Evolutionary conservation across 2,329 filamentous ascomycete species (phyloP).

Genomic region (Arthroderma sp.): DNA sequence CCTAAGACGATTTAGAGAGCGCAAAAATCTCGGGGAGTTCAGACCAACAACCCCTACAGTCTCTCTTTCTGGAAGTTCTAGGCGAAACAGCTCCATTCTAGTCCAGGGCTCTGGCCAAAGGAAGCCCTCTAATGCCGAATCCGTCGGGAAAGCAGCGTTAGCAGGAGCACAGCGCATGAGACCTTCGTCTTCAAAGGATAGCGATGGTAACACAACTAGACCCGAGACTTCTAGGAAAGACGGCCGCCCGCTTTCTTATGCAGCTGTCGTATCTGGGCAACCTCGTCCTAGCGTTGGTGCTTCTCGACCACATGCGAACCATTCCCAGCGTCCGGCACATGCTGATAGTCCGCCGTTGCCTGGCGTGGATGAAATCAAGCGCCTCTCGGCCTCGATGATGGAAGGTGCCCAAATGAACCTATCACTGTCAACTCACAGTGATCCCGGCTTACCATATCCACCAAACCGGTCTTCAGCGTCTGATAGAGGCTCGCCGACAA

Average conservation of each 20-base stretch:
- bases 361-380: not conserved
- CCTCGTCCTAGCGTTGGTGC: not conserved
- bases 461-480: not conserved
- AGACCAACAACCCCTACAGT: slow-evolving; percentile 17
- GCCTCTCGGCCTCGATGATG: not conserved
- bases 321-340: not conserved
- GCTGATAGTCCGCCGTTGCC: not conserved
- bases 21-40: slow-evolving; percentile 19
- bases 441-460: slow-evolving; percentile 8
- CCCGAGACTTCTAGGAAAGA: slow-evolving; percentile 12
- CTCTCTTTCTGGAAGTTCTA: slow-evolving; percentile 19
- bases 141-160: slow-evolving; percentile 30
- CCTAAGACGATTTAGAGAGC: slow-evolving; percentile 6
- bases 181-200: slow-evolving; percentile 20
- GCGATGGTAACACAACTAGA: slow-evolving; percentile 9
- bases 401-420: slow-evolving; percentile 5
- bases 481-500: not conserved
- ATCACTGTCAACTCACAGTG: slow-evolving; percentile 10
- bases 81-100: slow-evolving; percentile 21
- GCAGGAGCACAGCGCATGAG: slow-evolving; percentile 29
- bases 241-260: slow-evolving; percentile 27
- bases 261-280: slow-evolving; percentile 17
- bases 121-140: slow-evolving; percentile 19
- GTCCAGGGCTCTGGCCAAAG: not conserved
- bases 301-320: not conserved